Base-by-base conservation (phyloP, 2,329 filamentous ascomycete genomes). In the Monosporascus ibericus region DNA sequence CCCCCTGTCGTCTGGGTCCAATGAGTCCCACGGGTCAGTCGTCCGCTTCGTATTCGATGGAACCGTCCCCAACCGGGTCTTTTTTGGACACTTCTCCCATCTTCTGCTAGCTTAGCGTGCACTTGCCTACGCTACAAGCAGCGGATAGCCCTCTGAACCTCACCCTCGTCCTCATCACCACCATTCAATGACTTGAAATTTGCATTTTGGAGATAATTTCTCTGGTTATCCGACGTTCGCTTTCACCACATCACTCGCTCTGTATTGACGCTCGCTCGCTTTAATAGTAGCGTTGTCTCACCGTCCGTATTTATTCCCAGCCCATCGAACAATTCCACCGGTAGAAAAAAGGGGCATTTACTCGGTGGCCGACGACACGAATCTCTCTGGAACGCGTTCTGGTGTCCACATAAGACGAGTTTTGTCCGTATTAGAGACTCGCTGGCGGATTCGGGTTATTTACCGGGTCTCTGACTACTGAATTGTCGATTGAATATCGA, bases 181-280 rank as follows among this genome's bases (percentile, higher is more conserved):
- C 24, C 20, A 6, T 30, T 53, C 56, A 55, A 61, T 56, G 55
- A 57, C 55, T 54, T 58, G 54, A 63, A 48, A 38, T 40, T 47
- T 44, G 39, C 18, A 17, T 39, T 51, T 39, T 48, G 38, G 44
- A 39, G 48, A 37, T 22, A 25, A 46, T 44, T 51, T 55, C 50
- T 57, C 53, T 52, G 50, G 50, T 44, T 49, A 54, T 39, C 54
- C 49, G 61, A 63, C 63, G 54, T 63, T 65, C 63, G 63, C 63
- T 65, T 60, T 55, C 53, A 50, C 57, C 54, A 46, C 58, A 49
- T 39, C 50, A 47, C 46, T 44, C n/a, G 14, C 22, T 20, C 15
- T 46, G 18, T 11, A n/a, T 40, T n/a, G 52, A 57, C 61, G 55
- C 47, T 65, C 63, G 61, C 62, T 65, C 57, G 11, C 54, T 55